Evolutionary conservation across 768 basidiomycete genomes (phyloP).

Genomic region (Fomitopsis pulvina): DNA sequence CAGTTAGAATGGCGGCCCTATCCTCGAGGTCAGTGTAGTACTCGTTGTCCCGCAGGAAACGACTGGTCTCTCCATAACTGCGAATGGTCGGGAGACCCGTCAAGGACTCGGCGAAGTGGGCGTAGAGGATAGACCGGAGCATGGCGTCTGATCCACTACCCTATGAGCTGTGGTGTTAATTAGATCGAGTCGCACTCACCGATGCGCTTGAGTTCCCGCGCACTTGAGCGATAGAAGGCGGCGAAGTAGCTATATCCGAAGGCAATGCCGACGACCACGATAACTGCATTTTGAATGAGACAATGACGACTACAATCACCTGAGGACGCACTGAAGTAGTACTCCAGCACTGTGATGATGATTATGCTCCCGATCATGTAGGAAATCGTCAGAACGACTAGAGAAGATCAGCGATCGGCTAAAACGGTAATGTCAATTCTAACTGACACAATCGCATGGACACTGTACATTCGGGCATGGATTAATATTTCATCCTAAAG

Average conservation of each 20-base stretch:
- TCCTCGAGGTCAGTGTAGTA: conserved; percentile 70
- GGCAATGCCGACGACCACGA: conserved; percentile 44
- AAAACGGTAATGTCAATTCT: not conserved
- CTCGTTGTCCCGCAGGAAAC: conserved; percentile 61
- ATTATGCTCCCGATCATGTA: conserved; percentile 45
- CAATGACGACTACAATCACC: not conserved
- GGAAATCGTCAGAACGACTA: conserved; percentile 45
- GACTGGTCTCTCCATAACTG: conserved; percentile 56
- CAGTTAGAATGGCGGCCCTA: conserved; percentile 58
- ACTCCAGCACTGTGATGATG: conserved; percentile 51
- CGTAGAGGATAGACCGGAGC: conserved; percentile 68
- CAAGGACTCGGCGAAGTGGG: conserved; percentile 73
- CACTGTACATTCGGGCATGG: conserved; percentile 26
- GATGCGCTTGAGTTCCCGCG: conserved; percentile 63
- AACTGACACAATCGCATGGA: conserved; percentile 51
- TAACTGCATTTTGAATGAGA: conserved; percentile 30
- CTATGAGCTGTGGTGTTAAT: not conserved
- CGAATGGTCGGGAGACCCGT: conserved; percentile 67
- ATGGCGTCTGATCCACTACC: conserved; percentile 45
- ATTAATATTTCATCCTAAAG: not conserved
- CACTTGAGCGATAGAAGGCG: conserved; percentile 62
- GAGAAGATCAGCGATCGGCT: not conserved
- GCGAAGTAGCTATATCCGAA: conserved; percentile 63
- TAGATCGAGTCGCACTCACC: conserved; percentile 19
- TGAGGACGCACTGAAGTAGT: conserved; percentile 52